Evolutionary conservation across 441 rosid species (phyloP).

Genomic region (Jatropha multifida): DNA sequence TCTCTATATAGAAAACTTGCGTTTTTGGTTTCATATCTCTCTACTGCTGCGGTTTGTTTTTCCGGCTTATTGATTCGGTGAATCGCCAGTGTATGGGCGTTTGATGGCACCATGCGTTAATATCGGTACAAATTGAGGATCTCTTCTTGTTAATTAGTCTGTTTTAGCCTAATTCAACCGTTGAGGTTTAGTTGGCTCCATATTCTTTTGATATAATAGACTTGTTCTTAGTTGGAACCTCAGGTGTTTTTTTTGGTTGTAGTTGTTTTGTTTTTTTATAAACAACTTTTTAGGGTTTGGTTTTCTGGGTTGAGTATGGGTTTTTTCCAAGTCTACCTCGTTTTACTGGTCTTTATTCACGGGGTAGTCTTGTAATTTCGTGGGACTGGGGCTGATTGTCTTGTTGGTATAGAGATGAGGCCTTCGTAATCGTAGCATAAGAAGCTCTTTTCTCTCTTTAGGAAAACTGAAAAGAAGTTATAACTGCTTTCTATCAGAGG

Average conservation of each 20-base stretch:
- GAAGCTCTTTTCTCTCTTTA: not conserved
- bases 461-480: not conserved
- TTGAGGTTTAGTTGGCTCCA: not conserved
- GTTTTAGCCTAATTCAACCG: not conserved
- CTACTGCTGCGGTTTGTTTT: not conserved
- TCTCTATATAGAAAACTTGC: not conserved
- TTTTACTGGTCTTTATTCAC: not conserved
- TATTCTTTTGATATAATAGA: not conserved
- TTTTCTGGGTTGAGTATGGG: not conserved
- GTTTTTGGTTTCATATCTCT: not conserved
- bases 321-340: not conserved
- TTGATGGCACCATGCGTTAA: not conserved
- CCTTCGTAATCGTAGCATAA: not conserved
- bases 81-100: not conserved
- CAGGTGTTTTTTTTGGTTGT: not conserved
- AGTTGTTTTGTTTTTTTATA: not conserved
- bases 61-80: not conserved
- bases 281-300: not conserved
- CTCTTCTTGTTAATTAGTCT: not conserved
- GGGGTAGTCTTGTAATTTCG: slow-evolving; percentile 8
- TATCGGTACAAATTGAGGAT: slow-evolving; percentile 4
- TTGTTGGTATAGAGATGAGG: not conserved
- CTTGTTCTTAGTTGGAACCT: not conserved
- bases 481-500: not conserved
- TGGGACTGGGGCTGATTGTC: not conserved